Evolutionary conservation across 352 stramenopile species (phyloP).

Genomic region (Phytophthora capsici): DNA sequence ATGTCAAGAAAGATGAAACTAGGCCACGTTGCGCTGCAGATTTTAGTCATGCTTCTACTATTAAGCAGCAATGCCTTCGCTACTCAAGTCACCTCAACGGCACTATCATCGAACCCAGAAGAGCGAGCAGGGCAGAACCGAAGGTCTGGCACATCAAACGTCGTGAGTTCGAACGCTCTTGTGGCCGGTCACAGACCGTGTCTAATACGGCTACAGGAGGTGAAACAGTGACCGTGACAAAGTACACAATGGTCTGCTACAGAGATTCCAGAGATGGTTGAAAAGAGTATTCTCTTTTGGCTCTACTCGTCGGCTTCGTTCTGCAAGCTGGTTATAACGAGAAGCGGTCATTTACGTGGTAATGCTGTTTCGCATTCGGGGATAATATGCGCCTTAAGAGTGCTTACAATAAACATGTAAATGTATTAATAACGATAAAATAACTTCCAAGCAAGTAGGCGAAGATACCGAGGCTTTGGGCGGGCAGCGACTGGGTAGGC

Average conservation of each 20-base stretch:
- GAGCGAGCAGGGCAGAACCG: conserved; percentile 6
- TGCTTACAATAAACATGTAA: no score
- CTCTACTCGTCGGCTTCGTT: neutral
- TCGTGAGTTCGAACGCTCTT: neutral
- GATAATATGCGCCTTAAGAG: no score
- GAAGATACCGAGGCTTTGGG: no score
- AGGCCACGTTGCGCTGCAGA: conserved; percentile 3
- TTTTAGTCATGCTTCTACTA: neutral
- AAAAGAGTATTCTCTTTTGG: conserved; percentile 8
- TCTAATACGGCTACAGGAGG: conserved; percentile 11
- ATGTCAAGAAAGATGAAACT: conserved; percentile 13
- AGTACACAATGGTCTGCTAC: conserved; percentile 23
- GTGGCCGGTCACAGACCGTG: conserved; percentile 2
- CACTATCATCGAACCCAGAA: neutral
- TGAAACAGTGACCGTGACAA: conserved; percentile 20
- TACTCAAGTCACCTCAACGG: neutral
- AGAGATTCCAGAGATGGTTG: conserved; percentile 18
- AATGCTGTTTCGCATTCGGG: no score
- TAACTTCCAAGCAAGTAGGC: no score
- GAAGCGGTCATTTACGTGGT: neutral
- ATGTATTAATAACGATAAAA: no score
- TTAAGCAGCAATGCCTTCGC: neutral
- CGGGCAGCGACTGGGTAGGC: no score
- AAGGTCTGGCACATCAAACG: neutral
- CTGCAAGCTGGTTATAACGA: neutral